phyloP scores from a whole-genome alignment of 306 rosid species.

The Cucurbita moschata region DNA sequence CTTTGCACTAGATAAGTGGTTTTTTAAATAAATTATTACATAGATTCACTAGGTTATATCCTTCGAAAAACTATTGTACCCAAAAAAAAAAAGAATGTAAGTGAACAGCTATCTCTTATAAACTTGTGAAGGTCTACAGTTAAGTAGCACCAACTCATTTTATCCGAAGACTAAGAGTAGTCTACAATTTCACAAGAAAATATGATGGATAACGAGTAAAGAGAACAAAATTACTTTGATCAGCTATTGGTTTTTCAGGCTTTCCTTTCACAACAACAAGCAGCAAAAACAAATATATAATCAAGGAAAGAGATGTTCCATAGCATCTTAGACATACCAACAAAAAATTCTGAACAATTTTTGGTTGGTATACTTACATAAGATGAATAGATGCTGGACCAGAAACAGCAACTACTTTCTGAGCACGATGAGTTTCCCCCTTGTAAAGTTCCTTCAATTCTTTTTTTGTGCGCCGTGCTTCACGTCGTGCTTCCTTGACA shows the following conservation, averaged over 20 bases:
- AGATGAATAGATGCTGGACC: constrained; percentile 72
- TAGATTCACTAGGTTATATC: not conserved
- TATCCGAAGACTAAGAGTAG: not conserved
- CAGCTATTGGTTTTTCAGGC: not conserved
- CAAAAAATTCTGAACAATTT: not conserved
- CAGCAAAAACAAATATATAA: not conserved
- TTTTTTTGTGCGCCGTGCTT: constrained; percentile 62
- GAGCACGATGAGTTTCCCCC: constrained; percentile 67
- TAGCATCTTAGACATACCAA: not conserved
- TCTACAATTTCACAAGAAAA: not conserved
- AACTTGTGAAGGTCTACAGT: not conserved
- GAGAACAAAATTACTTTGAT: not conserved
- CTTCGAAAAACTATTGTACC: not conserved
- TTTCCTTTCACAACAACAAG: not conserved
- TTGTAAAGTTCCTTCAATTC: constrained; percentile 71
- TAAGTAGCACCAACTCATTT: not conserved
- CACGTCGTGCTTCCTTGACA: constrained; percentile 72
- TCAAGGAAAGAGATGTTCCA: not conserved
- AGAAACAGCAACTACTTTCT: constrained; percentile 62
- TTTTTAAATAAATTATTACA: not conserved
- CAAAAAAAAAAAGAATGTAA: not conserved
- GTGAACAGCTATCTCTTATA: not conserved
- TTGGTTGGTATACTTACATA: constrained; percentile 25
- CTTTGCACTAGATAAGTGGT: not conserved
- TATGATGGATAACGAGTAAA: not conserved